Evolutionary conservation across 441 rosid genomes (phyloP).

Genomic region (Pelargonium cotyledonis): DNA sequence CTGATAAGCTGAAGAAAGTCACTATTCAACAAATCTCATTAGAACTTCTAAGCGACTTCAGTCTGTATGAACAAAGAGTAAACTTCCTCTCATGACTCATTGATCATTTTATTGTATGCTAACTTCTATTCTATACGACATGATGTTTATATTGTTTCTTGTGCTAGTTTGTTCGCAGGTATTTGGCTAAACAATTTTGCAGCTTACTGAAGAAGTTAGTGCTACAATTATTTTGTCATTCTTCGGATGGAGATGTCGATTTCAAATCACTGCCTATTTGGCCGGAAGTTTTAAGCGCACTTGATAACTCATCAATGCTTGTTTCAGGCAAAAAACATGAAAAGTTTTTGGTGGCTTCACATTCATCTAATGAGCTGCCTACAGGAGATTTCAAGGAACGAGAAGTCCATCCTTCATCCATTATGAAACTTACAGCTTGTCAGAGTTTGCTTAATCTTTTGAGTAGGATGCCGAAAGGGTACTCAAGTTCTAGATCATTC

Average conservation of each 20-base stretch:
- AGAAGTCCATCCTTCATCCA: slow-evolving; percentile 22
- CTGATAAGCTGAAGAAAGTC: slow-evolving; percentile 32
- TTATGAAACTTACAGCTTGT: slow-evolving; percentile 42
- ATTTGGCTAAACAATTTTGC: slow-evolving; percentile 60
- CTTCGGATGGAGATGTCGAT: slow-evolving; percentile 30
- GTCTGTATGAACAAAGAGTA: slow-evolving; percentile 66
- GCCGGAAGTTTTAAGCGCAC: slow-evolving; percentile 47
- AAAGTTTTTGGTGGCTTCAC: slow-evolving; percentile 14
- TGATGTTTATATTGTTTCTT: slow-evolving; percentile 28
- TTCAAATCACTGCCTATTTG: slow-evolving; percentile 49
- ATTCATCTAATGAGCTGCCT: slow-evolving; percentile 23
- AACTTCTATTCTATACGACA: slow-evolving; percentile 1
- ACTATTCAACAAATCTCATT: slow-evolving; percentile 50
- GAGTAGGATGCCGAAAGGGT: slow-evolving; percentile 73
- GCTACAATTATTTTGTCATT: slow-evolving; percentile 26
- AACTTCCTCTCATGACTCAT: slow-evolving; percentile 11
- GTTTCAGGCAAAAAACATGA: slow-evolving; percentile 26
- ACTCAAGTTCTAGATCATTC: slow-evolving; percentile 51
- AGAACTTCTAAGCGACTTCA: slow-evolving; percentile 56
- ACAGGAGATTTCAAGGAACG: slow-evolving; percentile 31
- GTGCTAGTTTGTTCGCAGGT: slow-evolving; percentile 82
- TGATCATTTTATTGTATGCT: neutral
- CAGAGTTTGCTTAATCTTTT: slow-evolving; percentile 53
- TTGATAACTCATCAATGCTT: slow-evolving; percentile 35
- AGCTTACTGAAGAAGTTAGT: slow-evolving; percentile 44